phyloP scores from a whole-genome alignment of 495 filamentous ascomycete genomes.

The Amorphotheca resinae region DNA sequence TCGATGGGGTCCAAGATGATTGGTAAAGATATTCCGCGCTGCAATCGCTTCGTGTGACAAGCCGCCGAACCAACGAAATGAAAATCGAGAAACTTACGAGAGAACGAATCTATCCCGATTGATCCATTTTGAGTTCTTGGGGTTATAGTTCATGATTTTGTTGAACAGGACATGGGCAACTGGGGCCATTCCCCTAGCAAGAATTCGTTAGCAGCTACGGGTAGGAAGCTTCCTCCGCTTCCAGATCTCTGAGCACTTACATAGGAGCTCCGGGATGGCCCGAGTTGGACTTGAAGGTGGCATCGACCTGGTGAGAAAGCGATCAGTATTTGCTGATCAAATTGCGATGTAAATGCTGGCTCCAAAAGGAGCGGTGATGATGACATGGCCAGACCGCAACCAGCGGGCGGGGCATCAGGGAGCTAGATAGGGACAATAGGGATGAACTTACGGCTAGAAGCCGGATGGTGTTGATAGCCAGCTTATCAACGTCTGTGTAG shows the following conservation, averaged over 20 bases:
- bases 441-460: slow-evolving; percentile 68
- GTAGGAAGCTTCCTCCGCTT: too few species aligned
- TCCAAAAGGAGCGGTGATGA: background rate
- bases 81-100: slow-evolving; percentile 56
- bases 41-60: too few species aligned
- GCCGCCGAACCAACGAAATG: too few species aligned
- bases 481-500: slow-evolving; percentile 72
- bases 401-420: slow-evolving; percentile 21
- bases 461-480: slow-evolving; percentile 96
- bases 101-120: slow-evolving; percentile 98
- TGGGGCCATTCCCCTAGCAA: slow-evolving; percentile 58
- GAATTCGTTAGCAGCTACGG: slow-evolving; percentile 20
- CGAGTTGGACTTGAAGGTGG: slow-evolving; percentile 87
- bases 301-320: slow-evolving; percentile 66
- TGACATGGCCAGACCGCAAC: slow-evolving; percentile 1
- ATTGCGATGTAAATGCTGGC: background rate
- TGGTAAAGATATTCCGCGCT: too few species aligned
- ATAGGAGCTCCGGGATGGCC: slow-evolving; percentile 98
- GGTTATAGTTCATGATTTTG: slow-evolving; percentile 99
- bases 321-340: slow-evolving; percentile 10
- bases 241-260: slow-evolving; percentile 16
- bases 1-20: too few species aligned
- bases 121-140: slow-evolving; percentile 91
- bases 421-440: slow-evolving; percentile 1
- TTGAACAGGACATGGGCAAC: slow-evolving; percentile 96